Conservation (phyloP, 371 early-diverging fungal species). For the Mortierella sp. region DNA sequence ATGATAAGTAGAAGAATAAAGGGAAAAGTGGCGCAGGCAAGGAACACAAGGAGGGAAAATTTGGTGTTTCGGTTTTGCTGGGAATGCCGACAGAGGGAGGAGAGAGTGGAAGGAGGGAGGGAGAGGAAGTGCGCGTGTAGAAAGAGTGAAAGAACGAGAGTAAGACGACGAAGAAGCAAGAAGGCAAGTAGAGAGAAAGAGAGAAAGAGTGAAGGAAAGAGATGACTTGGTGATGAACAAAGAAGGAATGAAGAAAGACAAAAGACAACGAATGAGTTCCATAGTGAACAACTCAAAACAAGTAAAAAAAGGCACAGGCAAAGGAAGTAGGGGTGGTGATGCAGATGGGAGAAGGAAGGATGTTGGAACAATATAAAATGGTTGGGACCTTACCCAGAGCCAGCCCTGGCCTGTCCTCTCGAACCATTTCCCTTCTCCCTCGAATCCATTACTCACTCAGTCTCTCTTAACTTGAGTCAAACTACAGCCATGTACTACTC, state of each 20-base stretch:
- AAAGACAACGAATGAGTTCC: no score
- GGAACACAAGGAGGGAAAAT: neutral
- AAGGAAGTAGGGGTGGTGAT: neutral
- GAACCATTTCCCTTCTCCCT: no score
- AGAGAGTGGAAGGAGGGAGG: neutral
- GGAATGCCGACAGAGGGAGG: neutral
- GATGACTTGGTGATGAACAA: conserved; percentile 7
- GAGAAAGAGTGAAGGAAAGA: neutral
- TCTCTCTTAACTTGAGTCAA: no score
- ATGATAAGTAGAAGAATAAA: no score
- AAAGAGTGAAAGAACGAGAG: neutral
- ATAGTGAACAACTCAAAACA: neutral
- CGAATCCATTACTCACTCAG: neutral
- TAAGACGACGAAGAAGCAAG: neutral
- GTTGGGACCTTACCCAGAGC: neutral
- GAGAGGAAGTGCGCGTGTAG: neutral
- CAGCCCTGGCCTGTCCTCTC: neutral
- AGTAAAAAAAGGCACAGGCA: conserved; percentile 11
- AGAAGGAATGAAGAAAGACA: neutral
- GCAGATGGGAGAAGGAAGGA: neutral
- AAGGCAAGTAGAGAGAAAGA: neutral
- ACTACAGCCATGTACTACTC: no score
- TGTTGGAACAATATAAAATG: conserved; percentile 7
- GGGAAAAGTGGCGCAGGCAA: no score
- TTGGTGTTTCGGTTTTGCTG: neutral